Percentiles rank a stretch among this genome's conserved stretches.
phyloP scores from a whole-genome alignment of 805 yeast species.

The Kregervanrija fluxuum region DNA sequence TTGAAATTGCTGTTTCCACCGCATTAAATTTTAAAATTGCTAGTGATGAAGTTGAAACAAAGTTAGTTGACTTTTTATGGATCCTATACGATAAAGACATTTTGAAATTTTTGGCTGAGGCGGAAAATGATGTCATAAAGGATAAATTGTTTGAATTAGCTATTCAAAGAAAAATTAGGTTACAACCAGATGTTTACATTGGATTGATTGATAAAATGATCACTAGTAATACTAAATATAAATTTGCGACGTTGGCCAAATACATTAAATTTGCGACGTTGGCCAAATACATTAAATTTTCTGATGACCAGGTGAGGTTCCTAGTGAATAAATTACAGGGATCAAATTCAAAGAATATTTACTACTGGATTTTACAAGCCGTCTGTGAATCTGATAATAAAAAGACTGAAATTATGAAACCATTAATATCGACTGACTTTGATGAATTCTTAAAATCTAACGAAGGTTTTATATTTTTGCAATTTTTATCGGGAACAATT shows the following conservation, averaged over 20 bases:
- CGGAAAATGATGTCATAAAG: neutral
- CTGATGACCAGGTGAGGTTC: neutral
- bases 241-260: slow-evolving; percentile 3
- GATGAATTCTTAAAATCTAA: neutral
- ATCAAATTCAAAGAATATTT: neutral
- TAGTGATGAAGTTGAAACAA: neutral
- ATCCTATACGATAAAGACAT: slow-evolving; percentile 8
- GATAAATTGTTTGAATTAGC: slow-evolving; percentile 1
- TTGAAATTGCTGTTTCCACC: neutral
- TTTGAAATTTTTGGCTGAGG: neutral
- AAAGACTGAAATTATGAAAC: neutral
- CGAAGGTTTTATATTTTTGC: slow-evolving; percentile 9
- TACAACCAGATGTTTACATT: neutral
- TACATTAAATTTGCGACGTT: slow-evolving; percentile 1
- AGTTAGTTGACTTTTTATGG: slow-evolving; percentile 17
- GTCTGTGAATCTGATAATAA: neutral
- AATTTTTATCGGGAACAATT: slow-evolving; percentile 1
- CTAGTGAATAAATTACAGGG: neutral
- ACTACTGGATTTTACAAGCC: slow-evolving; percentile 3
- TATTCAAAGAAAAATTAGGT: neutral
- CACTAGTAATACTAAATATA: neutral
- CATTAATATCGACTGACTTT: neutral
- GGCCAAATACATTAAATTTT: neutral
- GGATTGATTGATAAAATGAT: neutral
- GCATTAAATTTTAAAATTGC: neutral